Evolutionary conservation across 495 filamentous ascomycete genomes (phyloP).

Genomic region (Clohesyomyces aquaticus): DNA sequence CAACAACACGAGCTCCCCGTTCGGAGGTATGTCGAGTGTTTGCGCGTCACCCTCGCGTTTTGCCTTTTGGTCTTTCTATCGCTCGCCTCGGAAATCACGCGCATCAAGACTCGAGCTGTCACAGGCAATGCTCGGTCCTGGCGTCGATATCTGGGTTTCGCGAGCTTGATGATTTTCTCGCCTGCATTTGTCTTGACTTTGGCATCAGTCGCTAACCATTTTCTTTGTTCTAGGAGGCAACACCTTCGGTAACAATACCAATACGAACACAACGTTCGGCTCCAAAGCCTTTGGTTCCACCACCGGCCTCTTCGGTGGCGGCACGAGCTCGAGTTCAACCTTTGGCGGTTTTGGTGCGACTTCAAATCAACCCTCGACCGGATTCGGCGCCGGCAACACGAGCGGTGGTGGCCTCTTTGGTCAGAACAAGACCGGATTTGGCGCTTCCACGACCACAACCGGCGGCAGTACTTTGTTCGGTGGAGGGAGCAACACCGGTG

Average conservation of each 20-base stretch:
- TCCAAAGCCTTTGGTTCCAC: constrained; percentile 33
- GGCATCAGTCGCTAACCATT: not conserved
- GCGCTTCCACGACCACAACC: constrained; percentile 42
- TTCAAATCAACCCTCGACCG: constrained; percentile 27
- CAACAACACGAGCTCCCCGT: constrained; percentile 21
- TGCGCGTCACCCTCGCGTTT: constrained; percentile 31
- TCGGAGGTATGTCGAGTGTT: constrained; percentile 53
- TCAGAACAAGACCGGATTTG: constrained; percentile 37
- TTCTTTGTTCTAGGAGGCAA: constrained; percentile 9
- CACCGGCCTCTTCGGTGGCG: constrained; percentile 49
- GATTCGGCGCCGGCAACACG: constrained; percentile 22
- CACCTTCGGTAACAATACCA: constrained; percentile 38
- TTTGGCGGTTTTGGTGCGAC: constrained; percentile 31
- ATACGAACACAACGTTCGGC: constrained; percentile 39
- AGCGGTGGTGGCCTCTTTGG: constrained; percentile 36
- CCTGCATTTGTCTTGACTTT: not conserved
- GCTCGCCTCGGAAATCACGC: constrained; percentile 13
- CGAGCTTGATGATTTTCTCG: not conserved
- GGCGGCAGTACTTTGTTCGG: constrained; percentile 45
- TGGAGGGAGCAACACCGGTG: constrained; percentile 35
- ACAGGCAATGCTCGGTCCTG: not conserved
- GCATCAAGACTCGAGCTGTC: not conserved
- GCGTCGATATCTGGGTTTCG: not conserved
- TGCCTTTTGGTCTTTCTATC: constrained; percentile 5
- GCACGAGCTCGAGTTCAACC: constrained; percentile 9